A percentile compares a stretch with the other conserved stretches of the same genome.
Conservation (phyloP, 2,329 filamentous ascomycete genomes). For the Coniochaeta sp. region DNA sequence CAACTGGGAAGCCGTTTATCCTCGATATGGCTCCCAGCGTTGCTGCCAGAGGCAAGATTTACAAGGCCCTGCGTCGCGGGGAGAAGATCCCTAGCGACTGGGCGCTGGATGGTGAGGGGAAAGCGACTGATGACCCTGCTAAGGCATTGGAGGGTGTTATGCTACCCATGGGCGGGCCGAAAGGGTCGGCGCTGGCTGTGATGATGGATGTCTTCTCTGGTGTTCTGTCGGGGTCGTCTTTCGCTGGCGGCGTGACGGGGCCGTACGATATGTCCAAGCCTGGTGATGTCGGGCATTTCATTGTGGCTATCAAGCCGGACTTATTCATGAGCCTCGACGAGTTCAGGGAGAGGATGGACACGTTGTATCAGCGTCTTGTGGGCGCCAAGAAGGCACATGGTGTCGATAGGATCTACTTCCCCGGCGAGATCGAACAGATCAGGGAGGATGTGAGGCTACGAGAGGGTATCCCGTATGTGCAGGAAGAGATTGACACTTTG, state of each 20-base stretch:
- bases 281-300: slow-evolving; percentile 68
- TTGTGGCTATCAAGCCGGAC: slow-evolving; percentile 69
- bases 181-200: slow-evolving; percentile 68
- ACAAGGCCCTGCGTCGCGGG: slow-evolving; percentile 59
- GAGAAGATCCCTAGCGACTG: slow-evolving; percentile 67
- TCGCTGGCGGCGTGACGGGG: slow-evolving; percentile 68
- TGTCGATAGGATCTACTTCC: slow-evolving; percentile 53
- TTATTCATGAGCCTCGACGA: slow-evolving; percentile 65
- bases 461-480: slow-evolving; percentile 51
- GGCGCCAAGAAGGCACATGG: slow-evolving; percentile 46
- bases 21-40: slow-evolving; percentile 68
- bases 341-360: slow-evolving; percentile 56
- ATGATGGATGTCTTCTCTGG: slow-evolving; percentile 91
- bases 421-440: slow-evolving; percentile 55
- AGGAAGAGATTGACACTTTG: slow-evolving; percentile 47
- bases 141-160: slow-evolving; percentile 70
- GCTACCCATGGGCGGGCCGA: slow-evolving; percentile 80
- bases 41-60: slow-evolving; percentile 67
- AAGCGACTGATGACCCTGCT: slow-evolving; percentile 62
- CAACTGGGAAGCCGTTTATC: slow-evolving; percentile 55
- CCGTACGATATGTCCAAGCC: slow-evolving; percentile 66
- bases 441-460: slow-evolving; percentile 41
- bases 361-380: slow-evolving; percentile 46
- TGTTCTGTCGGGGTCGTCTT: slow-evolving; percentile 68
- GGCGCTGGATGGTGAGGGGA: slow-evolving; percentile 67